Evolutionary conservation across 768 basidiomycete genomes (phyloP).

Genomic region (Phlebiopsis flavidoalba): DNA sequence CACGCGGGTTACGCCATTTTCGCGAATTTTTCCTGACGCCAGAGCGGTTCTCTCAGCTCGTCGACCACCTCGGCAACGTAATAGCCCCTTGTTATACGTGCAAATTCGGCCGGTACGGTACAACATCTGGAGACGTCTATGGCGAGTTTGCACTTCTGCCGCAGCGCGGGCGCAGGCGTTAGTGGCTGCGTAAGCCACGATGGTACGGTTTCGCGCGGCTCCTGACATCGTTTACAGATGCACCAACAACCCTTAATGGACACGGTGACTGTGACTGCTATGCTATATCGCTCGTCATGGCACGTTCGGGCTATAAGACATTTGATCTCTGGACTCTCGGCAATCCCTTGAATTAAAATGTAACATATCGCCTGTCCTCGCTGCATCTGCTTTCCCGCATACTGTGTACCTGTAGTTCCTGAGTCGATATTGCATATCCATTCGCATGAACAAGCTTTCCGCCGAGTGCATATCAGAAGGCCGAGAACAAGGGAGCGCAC

Average conservation of each 20-base stretch:
- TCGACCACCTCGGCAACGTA: constrained; percentile 61
- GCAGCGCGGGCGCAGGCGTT: constrained; percentile 75
- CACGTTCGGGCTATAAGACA: constrained; percentile 40
- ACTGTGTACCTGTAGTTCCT: constrained; percentile 9
- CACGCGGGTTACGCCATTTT: constrained; percentile 3
- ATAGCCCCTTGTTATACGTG: constrained; percentile 81
- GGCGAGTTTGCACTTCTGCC: constrained; percentile 82
- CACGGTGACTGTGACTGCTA: constrained; percentile 76
- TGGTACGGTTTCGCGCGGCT: constrained; percentile 4
- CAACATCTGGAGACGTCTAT: constrained; percentile 81
- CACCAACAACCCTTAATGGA: constrained; percentile 91
- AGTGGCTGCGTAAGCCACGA: constrained; percentile 49
- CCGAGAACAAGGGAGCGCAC: constrained; percentile 2
- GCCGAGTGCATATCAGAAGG: not conserved
- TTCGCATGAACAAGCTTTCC: constrained; percentile 4
- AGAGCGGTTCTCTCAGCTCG: constrained; percentile 43
- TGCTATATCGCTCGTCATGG: constrained; percentile 75
- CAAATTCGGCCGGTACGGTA: constrained; percentile 74
- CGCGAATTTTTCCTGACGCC: constrained; percentile 12
- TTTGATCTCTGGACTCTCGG: constrained; percentile 7
- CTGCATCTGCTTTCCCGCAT: not conserved
- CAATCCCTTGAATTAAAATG: constrained; percentile 13
- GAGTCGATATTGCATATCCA: constrained; percentile 10
- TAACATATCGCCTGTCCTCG: constrained; percentile 8
- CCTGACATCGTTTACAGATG: constrained; percentile 40